phyloP scores from a whole-genome alignment of 2,329 filamentous ascomycete genomes.

The Cercospora sesami region DNA sequence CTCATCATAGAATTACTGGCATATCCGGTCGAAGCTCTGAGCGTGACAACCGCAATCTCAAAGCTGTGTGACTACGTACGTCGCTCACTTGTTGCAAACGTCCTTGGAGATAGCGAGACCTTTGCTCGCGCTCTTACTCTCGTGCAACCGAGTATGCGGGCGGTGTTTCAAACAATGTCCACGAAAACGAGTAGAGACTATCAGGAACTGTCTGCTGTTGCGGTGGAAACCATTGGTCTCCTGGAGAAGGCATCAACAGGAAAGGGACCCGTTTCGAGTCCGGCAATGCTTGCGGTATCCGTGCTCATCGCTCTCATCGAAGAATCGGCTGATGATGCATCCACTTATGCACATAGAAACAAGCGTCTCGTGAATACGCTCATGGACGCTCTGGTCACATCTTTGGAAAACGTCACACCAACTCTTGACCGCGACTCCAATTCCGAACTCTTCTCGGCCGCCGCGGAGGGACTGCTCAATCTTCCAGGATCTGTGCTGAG shows the following conservation, averaged over 20 bases:
- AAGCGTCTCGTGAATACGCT: not conserved
- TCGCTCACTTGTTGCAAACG: not conserved
- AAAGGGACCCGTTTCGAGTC: not conserved
- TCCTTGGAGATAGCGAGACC: not conserved
- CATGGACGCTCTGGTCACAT: not conserved
- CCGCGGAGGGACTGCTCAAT: not conserved
- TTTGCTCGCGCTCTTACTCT: not conserved
- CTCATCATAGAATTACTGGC: not conserved
- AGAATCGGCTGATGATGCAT: not conserved
- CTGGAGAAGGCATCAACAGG: not conserved
- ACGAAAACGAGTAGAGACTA: not conserved
- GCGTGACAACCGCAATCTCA: not conserved
- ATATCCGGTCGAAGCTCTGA: not conserved
- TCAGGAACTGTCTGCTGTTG: not conserved
- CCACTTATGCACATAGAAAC: not conserved
- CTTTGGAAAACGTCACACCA: not conserved
- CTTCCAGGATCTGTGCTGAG: constrained; percentile 1
- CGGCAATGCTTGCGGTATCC: not conserved
- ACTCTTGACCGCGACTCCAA: not conserved
- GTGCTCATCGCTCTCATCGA: not conserved
- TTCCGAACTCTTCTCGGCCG: not conserved
- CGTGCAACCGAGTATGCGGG: not conserved
- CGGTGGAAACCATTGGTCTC: not conserved
- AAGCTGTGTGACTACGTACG: not conserved
- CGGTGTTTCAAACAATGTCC: not conserved